Base-by-base conservation (phyloP, 177 flowering plant genomes). In the Vitis hybrid region DNA sequence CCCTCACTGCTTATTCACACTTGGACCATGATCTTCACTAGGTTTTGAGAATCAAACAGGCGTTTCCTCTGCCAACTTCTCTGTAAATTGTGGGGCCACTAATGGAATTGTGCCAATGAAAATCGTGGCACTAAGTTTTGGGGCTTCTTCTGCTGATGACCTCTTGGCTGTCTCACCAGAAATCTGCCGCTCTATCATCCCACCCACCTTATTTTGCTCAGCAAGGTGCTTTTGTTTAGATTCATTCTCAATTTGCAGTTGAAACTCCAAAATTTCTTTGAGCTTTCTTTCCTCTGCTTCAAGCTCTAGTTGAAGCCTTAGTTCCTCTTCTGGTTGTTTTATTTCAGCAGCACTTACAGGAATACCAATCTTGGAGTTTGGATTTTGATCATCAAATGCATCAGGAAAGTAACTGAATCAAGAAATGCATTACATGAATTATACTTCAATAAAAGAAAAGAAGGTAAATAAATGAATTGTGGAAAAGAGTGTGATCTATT, bases 251-350 rank as follows among this genome's bases (percentile, higher is more conserved):
- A 96, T 85, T 62, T 82, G 75, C 77, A 97, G 86, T 77, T 96
- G 99, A 80, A 87, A 92, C 77, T 91, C 98, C 80, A 96, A 79
- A 63, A 93, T 90, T 79, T 96, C 95, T 81, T 94, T 92, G 74
- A 96, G 94, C 86, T 87, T 91, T 80, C 89, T 89, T 73, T 90
- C 99, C 83, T 92, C 99, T 22, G 85, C 98, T 83, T 94, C 99
- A 79, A 96, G 92, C 81, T 92, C 92, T 75, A 86, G 79, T 78
- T 79, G 85, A 33, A 82, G 90, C 72, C 84, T 85, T 57, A 75
- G 59, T 75, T 94, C 98, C 75, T 94, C 95, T 62, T 92, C 93
- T 66, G 79, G 79, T 73, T 76, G 80, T 69, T 67, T 80, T n/a
- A 82, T 80, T 51, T 81, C 85, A 73, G 82, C 84, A 73, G 54